Conservation (phyloP, 75 land plant genomes). For the Sequoia sempervirens region DNA sequence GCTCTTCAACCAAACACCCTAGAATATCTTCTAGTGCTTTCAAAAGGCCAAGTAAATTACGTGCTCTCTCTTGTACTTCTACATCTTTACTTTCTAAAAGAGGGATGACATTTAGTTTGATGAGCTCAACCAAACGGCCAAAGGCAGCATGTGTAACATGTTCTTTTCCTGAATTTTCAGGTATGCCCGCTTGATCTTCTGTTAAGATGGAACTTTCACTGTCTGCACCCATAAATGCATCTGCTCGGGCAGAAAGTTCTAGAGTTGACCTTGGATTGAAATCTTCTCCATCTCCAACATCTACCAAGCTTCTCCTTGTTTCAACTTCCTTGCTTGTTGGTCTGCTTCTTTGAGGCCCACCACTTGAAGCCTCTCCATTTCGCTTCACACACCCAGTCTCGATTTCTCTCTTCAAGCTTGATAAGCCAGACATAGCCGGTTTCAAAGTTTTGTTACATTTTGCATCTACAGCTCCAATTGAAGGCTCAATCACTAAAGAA, state of each 20-base stretch:
- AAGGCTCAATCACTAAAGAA: conserved; percentile 4
- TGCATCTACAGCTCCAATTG: background rate
- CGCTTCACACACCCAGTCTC: background rate
- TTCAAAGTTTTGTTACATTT: conserved; percentile 4
- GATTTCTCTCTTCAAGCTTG: background rate
- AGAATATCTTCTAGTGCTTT: conserved; percentile 22
- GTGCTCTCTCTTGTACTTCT: conserved; percentile 76
- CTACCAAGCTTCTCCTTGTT: background rate
- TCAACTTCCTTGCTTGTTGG: background rate
- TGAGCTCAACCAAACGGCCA: conserved; percentile 32
- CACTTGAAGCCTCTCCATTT: conserved; percentile 5
- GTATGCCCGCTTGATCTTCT: conserved; percentile 2
- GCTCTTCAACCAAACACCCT: conserved; percentile 2
- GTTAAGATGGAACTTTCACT: background rate
- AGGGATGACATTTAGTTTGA: conserved; percentile 51
- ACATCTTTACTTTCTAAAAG: conserved; percentile 54
- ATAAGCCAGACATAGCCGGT: background rate
- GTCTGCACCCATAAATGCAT: background rate
- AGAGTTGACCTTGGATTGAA: conserved; percentile 7
- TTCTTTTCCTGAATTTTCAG: conserved; percentile 11
- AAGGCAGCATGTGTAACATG: conserved; percentile 18
- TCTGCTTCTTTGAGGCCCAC: background rate
- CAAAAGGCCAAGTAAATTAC: conserved; percentile 65
- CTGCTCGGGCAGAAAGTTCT: background rate
- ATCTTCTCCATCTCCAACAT: conserved; percentile 2